Evolutionary conservation across 768 basidiomycete species (phyloP).

Genomic region (Boletus patriciae): DNA sequence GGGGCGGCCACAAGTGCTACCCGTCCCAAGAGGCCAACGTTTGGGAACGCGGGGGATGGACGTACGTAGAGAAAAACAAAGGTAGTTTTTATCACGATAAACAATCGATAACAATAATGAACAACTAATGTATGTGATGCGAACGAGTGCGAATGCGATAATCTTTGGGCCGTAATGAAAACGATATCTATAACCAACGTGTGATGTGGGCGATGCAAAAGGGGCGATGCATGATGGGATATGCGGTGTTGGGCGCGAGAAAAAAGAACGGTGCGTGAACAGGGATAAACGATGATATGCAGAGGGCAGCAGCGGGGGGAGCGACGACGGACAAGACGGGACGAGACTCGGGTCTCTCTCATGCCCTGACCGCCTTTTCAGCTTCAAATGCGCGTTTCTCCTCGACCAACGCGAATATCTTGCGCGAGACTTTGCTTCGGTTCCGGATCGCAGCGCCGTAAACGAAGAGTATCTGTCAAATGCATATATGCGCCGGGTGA

Average conservation of each 20-base stretch:
- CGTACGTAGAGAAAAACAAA: background rate
- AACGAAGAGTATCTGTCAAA: constrained; percentile 31
- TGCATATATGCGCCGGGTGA: background rate
- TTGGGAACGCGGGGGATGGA: background rate
- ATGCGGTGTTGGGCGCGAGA: background rate
- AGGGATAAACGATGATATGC: background rate
- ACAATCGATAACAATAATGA: background rate
- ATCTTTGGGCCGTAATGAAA: background rate
- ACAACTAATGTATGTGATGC: background rate
- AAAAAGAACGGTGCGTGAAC: background rate
- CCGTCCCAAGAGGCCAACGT: background rate
- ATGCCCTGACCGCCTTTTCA: constrained; percentile 3
- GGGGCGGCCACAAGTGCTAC: background rate
- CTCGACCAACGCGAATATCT: constrained; percentile 19
- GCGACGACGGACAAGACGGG: background rate
- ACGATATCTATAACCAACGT: background rate
- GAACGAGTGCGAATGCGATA: background rate
- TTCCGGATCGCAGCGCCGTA: constrained; percentile 34
- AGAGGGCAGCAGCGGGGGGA: background rate
- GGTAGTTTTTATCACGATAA: background rate
- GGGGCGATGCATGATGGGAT: no score
- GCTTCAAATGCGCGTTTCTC: background rate
- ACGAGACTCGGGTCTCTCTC: background rate
- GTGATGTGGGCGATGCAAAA: background rate
- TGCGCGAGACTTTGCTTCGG: constrained; percentile 29